Percentiles rank a stretch among this genome's conserved stretches.
Conservation (phyloP, 345 rosid genomes). For the Capsella bursapastoris region DNA sequence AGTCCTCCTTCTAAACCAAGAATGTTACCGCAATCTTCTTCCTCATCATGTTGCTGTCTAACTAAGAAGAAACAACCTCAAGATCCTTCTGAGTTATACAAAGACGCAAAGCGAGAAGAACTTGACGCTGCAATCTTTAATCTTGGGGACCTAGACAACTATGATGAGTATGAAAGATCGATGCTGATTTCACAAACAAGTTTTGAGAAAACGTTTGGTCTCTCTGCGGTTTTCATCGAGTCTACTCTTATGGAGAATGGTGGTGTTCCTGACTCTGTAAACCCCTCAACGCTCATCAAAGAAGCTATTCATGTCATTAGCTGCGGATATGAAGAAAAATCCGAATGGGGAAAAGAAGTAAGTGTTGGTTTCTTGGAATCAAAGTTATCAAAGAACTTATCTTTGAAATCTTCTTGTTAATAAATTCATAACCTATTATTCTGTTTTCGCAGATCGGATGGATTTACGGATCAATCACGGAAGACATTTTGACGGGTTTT, state of each 20-base stretch:
- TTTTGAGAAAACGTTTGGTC: conserved; percentile 96
- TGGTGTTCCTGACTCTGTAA: conserved; percentile 87
- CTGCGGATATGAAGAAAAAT: conserved; percentile 95
- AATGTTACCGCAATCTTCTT: conserved; percentile 55
- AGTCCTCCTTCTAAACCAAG: conserved; percentile 85
- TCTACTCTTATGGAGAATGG: conserved; percentile 92
- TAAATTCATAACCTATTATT: background rate
- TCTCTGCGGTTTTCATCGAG: conserved; percentile 93
- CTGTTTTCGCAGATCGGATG: conserved; percentile 77
- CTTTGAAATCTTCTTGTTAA: background rate
- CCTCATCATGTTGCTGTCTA: conserved; percentile 80
- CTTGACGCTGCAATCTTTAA: conserved; percentile 94
- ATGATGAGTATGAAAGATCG: conserved; percentile 89
- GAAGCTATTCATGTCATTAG: conserved; percentile 99
- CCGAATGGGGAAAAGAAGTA: conserved; percentile 99
- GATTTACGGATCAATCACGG: conserved; percentile 97
- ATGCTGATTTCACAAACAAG: conserved; percentile 92
- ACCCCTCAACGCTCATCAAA: conserved; percentile 79
- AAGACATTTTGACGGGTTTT: conserved; percentile 95
- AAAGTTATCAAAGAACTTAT: conserved; percentile 17
- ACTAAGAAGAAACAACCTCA: conserved; percentile 63
- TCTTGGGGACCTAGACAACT: conserved; percentile 85
- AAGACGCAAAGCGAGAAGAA: conserved; percentile 88
- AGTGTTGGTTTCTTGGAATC: background rate
- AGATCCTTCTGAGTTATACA: conserved; percentile 75